Evolutionary conservation across 2,329 filamentous ascomycete species (phyloP).

Genomic region (Neoarthrinium moseri): DNA sequence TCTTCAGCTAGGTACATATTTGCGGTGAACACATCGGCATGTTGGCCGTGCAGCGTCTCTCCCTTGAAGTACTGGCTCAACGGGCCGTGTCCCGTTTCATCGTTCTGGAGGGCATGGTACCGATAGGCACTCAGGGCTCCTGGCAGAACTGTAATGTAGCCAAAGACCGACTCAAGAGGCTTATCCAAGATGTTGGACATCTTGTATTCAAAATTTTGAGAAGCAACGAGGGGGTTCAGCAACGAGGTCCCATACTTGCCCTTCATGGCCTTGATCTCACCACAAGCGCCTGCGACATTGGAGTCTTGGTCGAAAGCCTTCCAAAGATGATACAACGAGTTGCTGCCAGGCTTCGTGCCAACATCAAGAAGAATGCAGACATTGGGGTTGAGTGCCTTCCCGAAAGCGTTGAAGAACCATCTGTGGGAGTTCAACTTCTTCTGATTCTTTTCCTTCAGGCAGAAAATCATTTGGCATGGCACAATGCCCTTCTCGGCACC

Average conservation of each 20-base stretch:
- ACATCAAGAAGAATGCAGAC: slow-evolving; percentile 97
- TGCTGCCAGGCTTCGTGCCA: slow-evolving; percentile 85
- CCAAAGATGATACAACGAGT: slow-evolving; percentile 96
- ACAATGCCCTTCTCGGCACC: slow-evolving; percentile 98
- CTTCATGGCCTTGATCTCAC: slow-evolving; percentile 99
- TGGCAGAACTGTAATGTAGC: slow-evolving; percentile 94
- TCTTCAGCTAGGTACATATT: slow-evolving; percentile 95
- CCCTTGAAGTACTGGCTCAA: slow-evolving; percentile 96
- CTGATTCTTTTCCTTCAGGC: slow-evolving; percentile 94
- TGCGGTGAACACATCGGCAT: slow-evolving; percentile 93
- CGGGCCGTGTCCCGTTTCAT: slow-evolving; percentile 89
- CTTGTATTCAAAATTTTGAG: slow-evolving; percentile 99
- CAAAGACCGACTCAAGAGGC: slow-evolving; percentile 93
- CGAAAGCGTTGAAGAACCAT: slow-evolving; percentile 99
- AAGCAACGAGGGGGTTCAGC: slow-evolving; percentile 88
- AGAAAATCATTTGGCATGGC: slow-evolving; percentile 97
- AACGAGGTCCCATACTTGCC: slow-evolving; percentile 80
- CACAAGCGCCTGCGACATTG: slow-evolving; percentile 93
- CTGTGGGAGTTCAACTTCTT: slow-evolving; percentile 98
- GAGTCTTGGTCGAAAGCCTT: slow-evolving; percentile 98
- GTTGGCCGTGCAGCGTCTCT: slow-evolving; percentile 86
- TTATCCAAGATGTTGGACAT: slow-evolving; percentile 99
- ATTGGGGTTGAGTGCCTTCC: slow-evolving; percentile 87
- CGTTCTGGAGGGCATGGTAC: slow-evolving; percentile 91
- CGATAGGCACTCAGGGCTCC: slow-evolving; percentile 99